A percentile compares a stretch with the other conserved stretches of the same genome.
Evolutionary conservation across 2,329 filamentous ascomycete species (phyloP).

Genomic region (Akanthomyces muscarius): DNA sequence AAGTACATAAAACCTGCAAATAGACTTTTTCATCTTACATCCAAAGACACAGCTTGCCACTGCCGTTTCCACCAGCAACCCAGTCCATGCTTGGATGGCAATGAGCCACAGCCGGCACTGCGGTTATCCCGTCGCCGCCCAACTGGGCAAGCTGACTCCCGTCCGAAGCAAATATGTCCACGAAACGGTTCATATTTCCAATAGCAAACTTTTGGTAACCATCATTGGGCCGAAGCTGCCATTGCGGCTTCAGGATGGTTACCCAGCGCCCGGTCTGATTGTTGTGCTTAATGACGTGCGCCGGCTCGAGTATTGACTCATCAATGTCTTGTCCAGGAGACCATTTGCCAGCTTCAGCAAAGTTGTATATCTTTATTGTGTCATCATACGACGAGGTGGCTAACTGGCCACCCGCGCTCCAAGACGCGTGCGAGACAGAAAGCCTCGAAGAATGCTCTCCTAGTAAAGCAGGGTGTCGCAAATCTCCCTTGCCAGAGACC

Average conservation of each 20-base stretch:
- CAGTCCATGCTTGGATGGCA: slow-evolving; percentile 87
- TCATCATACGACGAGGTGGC: slow-evolving; percentile 95
- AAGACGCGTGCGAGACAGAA: slow-evolving; percentile 89
- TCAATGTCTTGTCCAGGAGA: slow-evolving; percentile 53
- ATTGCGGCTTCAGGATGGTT: slow-evolving; percentile 76
- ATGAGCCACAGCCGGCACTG: slow-evolving; percentile 86
- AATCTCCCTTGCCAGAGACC: slow-evolving; percentile 60
- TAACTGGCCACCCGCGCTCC: slow-evolving; percentile 78
- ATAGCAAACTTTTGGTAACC: slow-evolving; percentile 85
- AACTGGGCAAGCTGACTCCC: slow-evolving; percentile 87
- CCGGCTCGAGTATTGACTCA: slow-evolving; percentile 63
- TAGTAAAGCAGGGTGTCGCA: slow-evolving; percentile 62
- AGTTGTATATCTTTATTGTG: slow-evolving; percentile 87
- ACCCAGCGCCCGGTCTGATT: slow-evolving; percentile 96
- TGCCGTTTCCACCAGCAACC: slow-evolving; percentile 88
- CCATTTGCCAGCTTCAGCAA: slow-evolving; percentile 59
- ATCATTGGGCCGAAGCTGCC: slow-evolving; percentile 76
- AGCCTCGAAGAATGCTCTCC: slow-evolving; percentile 79
- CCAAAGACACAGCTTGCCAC: slow-evolving; percentile 91
- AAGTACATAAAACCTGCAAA: neutral
- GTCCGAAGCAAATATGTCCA: slow-evolving; percentile 79
- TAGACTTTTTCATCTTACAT: slow-evolving; percentile 46
- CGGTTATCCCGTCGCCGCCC: slow-evolving; percentile 84
- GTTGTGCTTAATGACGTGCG: slow-evolving; percentile 72
- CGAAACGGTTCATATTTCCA: slow-evolving; percentile 96